Base-by-base conservation (phyloP, 2,329 filamentous ascomycete species). In the Colletotrichum neosansevieriae region DNA sequence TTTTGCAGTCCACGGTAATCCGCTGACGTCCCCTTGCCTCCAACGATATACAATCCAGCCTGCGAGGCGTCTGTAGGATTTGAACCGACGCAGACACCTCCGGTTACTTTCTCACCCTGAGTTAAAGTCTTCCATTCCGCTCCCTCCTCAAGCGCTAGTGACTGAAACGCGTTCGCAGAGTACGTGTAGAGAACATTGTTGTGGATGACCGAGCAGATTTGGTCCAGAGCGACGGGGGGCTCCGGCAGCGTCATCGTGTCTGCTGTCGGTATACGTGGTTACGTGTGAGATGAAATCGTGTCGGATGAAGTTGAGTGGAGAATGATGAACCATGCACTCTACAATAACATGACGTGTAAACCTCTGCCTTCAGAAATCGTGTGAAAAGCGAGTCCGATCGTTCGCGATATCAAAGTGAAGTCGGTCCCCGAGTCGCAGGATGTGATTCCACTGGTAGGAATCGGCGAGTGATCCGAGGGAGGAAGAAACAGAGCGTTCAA, bases 141-240 rank as follows among this genome's bases (percentile, higher is more conserved):
- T 58, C 92, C 92, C 72, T 89, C 79, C 71, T 87, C 80, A 71
- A 98, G 81, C 12, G 85, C 79, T 71, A 98, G 80, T 9, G 92
- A 91, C 77, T 94, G 88, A 74, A 98, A 94, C 32, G 89, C 92
- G 53, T 88, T 81, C 9, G 89, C 81, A 6, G 93, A 93, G 78
- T 93, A 97, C 51, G 92, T 90, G 82, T 97, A 98, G 60, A 98
- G 88, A 12, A 90, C 94, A 78, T 94, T 90, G 76, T 94, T 85
- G 82, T 93, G 85, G 70, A 98, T 86, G 75, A 92, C 88, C 66
- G 94, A 94, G 81, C 95, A 98, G 75, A 93, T 90, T 79, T 91
- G 89, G 78, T 89, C 87, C 77, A 98, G 82, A 71, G 90, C 83
- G 76, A 89, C 85, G 60, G 87, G 82, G 59, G 94, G 94, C 75